phyloP scores from a whole-genome alignment of 192 early-diverging fungal genomes.

The Radiomyces spectabilis region DNA sequence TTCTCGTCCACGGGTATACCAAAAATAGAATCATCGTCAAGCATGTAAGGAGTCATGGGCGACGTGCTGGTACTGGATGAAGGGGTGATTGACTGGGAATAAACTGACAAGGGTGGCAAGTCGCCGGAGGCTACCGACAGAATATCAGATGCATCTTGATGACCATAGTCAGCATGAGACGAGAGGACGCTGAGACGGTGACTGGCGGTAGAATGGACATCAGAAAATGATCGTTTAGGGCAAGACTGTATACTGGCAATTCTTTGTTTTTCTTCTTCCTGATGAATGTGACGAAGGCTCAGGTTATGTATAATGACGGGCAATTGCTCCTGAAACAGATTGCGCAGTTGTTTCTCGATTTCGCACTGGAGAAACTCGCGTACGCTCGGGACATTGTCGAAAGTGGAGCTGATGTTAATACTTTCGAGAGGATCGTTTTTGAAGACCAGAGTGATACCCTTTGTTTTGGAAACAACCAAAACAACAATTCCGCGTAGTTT shows the following conservation, averaged over 20 bases:
- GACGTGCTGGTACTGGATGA: too few species aligned
- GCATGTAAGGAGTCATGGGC: too few species aligned
- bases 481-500: constrained; percentile 88
- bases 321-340: constrained; percentile 90
- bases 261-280: constrained; percentile 34
- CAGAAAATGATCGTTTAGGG: too few species aligned
- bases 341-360: constrained; percentile 84
- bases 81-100: too few species aligned
- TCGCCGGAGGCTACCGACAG: too few species aligned
- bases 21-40: too few species aligned
- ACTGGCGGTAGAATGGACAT: too few species aligned
- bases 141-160: too few species aligned
- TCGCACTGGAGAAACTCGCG: constrained; percentile 80
- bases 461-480: constrained; percentile 87
- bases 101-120: too few species aligned
- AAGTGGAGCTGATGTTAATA: constrained; percentile 93
- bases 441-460: constrained; percentile 94
- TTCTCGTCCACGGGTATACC: too few species aligned
- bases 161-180: too few species aligned
- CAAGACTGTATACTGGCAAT: neutral
- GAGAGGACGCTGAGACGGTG: too few species aligned
- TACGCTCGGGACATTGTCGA: constrained; percentile 88
- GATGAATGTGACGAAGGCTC: constrained; percentile 59
- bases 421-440: constrained; percentile 95
- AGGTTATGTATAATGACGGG: constrained; percentile 91